Percentiles rank a stretch among this genome's conserved stretches.
Evolutionary conservation across 768 basidiomycete species (phyloP).

Genomic region (Collybiopsis luxurians): DNA sequence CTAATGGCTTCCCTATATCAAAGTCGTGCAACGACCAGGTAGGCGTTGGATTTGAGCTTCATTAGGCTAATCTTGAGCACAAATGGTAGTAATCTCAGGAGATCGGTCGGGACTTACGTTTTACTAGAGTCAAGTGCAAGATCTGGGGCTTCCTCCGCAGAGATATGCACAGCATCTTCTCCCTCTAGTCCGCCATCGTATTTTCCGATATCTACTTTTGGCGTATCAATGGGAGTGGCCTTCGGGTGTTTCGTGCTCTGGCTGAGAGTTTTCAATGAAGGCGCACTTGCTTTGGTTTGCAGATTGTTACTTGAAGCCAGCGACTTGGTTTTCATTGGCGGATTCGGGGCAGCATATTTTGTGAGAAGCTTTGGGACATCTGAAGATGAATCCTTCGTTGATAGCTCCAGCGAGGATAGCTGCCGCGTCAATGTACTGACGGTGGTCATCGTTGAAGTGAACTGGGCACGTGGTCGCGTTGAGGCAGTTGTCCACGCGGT

Average conservation of each 20-base stretch:
- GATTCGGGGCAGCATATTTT: slow-evolving; percentile 6
- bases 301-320: neutral
- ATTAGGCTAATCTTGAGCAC: neutral
- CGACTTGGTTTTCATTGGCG: neutral
- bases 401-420: slow-evolving; percentile 2
- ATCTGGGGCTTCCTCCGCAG: slow-evolving; percentile 74
- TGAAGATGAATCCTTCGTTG: neutral
- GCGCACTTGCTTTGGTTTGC: neutral
- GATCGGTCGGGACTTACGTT: slow-evolving; percentile 37
- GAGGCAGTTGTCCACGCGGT: too few relatives aligned
- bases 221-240: neutral
- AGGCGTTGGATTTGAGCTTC: slow-evolving; percentile 66
- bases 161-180: slow-evolving; percentile 77
- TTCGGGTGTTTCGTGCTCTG: neutral
- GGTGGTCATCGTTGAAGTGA: neutral
- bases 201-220: neutral
- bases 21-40: slow-evolving; percentile 86
- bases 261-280: neutral
- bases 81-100: neutral
- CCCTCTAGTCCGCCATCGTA: neutral
- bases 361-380: slow-evolving; percentile 3
- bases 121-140: slow-evolving; percentile 86
- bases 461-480: neutral
- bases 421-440: neutral
- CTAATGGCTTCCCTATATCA: slow-evolving; percentile 92